Evolutionary conservation across 1,284 basidiomycete genomes (phyloP), one percentile per base, ranked within the genome.

Genomic region (Ceratobasidium sp.): DNA sequence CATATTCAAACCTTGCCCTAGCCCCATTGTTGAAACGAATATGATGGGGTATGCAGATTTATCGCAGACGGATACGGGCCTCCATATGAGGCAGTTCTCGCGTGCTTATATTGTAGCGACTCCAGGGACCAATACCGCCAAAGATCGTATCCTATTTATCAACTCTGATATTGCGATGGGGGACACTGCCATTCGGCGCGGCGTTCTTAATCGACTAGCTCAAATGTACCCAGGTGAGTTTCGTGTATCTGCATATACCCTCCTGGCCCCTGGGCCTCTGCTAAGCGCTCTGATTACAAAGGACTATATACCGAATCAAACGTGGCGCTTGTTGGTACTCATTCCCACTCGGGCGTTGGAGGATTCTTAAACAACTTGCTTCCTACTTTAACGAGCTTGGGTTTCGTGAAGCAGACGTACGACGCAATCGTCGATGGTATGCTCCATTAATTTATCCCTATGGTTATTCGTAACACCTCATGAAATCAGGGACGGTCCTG

Each of bases 11-110:
- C 20, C 26, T n/a, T 9, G 9, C n/a, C 15, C 23, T 39, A 71
- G 94, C 88, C 92, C 87, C 81, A 82, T 83, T 9, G 77, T 81
- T 20, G 77, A 80, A 77, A 94, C 92, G n/a, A 93, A 93, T 81
- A 92, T 93, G 90, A 92, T 93, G 91, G 94, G 94, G 6, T 95
- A 95, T 83, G 94, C 93, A 0, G 88, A 86, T 18, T 83, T 92
- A 12, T 84, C 87, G 0, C 94, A 95, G 83, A 92, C 90, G 1
- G 92, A 92, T 83, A 93, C 92, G 0, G 94, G 94, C 3, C 86
- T 95, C 72, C 93, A 95, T 84, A 93, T 95, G 91, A 89, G 94
- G 26, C 78, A 77, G 39, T 68, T 68, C 20, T 91, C 91, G 81
- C 90, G 94, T 18, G 93, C 92, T 0, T 95, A 93, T 85, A 92